A percentile compares a stretch with the other conserved stretches of the same genome.
phyloP scores from a whole-genome alignment of 495 filamentous ascomycete species.

The Trichocladium uniseriatum region DNA sequence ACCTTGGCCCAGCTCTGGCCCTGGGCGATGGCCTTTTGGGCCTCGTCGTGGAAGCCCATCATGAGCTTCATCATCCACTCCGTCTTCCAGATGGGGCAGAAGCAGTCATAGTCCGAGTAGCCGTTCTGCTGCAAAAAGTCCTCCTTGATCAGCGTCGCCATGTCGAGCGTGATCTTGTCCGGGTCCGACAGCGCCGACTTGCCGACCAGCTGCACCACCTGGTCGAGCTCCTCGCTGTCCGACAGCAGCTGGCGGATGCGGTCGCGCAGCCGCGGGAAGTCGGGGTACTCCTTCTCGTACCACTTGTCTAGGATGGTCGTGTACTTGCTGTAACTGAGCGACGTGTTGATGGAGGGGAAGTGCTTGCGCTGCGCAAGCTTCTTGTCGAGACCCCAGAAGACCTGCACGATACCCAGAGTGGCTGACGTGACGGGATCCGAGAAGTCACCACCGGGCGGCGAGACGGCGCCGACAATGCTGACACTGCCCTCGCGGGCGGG shows the following conservation, averaged over 20 bases:
- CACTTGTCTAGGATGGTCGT: slow-evolving; percentile 75
- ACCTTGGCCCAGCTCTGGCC: slow-evolving; percentile 88
- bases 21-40: slow-evolving; percentile 86
- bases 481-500: slow-evolving; percentile 83
- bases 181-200: slow-evolving; percentile 93
- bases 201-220: slow-evolving; percentile 96
- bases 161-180: slow-evolving; percentile 97
- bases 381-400: slow-evolving; percentile 99
- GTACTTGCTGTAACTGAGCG: slow-evolving; percentile 95
- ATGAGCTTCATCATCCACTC: slow-evolving; percentile 99
- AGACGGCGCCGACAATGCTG: slow-evolving; percentile 96
- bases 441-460: slow-evolving; percentile 96
- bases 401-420: slow-evolving; percentile 95
- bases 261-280: slow-evolving; percentile 88
- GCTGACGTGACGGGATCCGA: slow-evolving; percentile 93
- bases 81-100: slow-evolving; percentile 99
- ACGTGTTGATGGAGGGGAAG: slow-evolving; percentile 97
- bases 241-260: slow-evolving; percentile 86
- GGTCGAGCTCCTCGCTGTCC: slow-evolving; percentile 93
- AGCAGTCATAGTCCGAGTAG: slow-evolving; percentile 97
- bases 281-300: slow-evolving; percentile 86
- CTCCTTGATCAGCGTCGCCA: slow-evolving; percentile 87
- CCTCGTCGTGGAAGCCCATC: slow-evolving; percentile 95
- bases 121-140: slow-evolving; percentile 99
- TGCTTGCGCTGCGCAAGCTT: slow-evolving; percentile 98